Evolutionary conservation across 2,329 filamentous ascomycete genomes (phyloP).

Genomic region (Trichophyton simii): DNA sequence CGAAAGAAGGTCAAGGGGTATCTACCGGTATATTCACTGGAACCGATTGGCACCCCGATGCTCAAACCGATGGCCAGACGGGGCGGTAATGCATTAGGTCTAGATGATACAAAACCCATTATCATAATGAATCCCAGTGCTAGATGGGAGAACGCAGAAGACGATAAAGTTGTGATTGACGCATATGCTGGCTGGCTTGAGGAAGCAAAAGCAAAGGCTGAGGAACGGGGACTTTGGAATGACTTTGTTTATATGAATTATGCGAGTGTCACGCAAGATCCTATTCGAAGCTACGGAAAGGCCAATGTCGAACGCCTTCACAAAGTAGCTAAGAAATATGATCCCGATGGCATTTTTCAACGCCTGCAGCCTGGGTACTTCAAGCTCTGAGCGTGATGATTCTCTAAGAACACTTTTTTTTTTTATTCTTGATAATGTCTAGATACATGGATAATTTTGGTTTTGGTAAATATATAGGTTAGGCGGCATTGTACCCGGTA

Average conservation of each 20-base stretch:
- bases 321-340: conserved; percentile 25
- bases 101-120: conserved; percentile 8
- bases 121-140: conserved; percentile 14
- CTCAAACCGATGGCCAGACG: not conserved
- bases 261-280: conserved; percentile 27
- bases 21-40: not conserved
- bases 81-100: not conserved
- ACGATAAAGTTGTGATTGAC: conserved; percentile 15
- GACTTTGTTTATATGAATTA: conserved; percentile 34
- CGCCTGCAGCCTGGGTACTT: conserved; percentile 23
- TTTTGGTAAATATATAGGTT: not conserved
- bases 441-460: no score
- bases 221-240: conserved; percentile 14
- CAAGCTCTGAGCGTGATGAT: not conserved
- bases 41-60: not conserved
- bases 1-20: not conserved
- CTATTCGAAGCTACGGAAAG: conserved; percentile 26
- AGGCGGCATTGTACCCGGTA: not conserved
- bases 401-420: not conserved
- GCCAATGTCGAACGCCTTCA: conserved; percentile 22
- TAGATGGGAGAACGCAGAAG: conserved; percentile 16
- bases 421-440: not conserved
- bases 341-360: conserved; percentile 28
- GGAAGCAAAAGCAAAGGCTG: conserved; percentile 15
- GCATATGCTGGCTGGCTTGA: not conserved